Evolutionary conservation across 179 eudicot genomes (phyloP), one percentile per base, ranked within the genome.

Genomic region (Actinidia arguta): DNA sequence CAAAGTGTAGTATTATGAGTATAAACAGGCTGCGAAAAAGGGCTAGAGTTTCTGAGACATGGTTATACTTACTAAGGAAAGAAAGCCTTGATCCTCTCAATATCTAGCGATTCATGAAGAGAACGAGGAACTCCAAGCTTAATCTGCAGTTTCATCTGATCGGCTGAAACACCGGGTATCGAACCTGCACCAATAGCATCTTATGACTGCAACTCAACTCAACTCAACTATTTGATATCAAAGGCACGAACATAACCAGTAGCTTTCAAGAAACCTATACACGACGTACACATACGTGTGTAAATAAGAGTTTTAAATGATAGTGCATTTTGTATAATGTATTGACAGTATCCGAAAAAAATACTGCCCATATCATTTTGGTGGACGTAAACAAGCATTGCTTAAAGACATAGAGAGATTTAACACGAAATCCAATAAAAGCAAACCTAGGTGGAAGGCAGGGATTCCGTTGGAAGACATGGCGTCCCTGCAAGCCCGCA

Each of bases 381-480:
- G 48, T 17, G 2, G 31, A 54, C 18, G 16, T 74, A 75, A 4
- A 36, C 4, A 66, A 66, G 5, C 36, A 25, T 31, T 18, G 46
- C 71, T 22, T 27, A 31, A 31, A 31, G 36, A 31, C 36, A 31
- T 11, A 24, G 12, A 66, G 20, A 71, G 31, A 24, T 31, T 31
- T 31, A 17, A 18, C 42, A 22, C 25, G 13, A 51, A 42, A 51
- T 6, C 20, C 36, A 31, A 79, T 54, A 1, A 80, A 76, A 54
- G 63, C 1, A 36, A 18, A 36, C 99, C 99, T 92, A 96, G 89
- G n/a, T 98, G 90, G 75, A 96, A 96, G 76, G 98, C 99, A 31
- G 98, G 99, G 67, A 96, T 95, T 44, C 98, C 95, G 83, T 96
- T 96, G 54, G 99, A 96, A 79, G 99, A 85, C 80, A 96, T 96